These are phyloP conservation scores for Trametes elegans DNA, from an alignment of 768 basidiomycete genomes.

Conservation along the genomic window DNA sequence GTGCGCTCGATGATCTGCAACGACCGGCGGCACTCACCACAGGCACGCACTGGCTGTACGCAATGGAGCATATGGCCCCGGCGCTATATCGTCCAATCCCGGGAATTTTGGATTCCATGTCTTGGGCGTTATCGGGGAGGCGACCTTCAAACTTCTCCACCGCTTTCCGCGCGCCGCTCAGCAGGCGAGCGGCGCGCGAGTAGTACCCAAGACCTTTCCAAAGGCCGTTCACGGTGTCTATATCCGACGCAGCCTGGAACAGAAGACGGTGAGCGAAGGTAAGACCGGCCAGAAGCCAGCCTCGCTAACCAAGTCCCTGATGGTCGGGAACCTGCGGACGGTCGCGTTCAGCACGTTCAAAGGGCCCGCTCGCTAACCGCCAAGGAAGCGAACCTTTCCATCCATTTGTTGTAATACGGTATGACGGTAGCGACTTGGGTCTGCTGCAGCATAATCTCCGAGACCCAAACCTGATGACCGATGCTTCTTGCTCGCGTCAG, in stretches of 20 bases:
- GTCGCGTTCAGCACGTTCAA: background rate
- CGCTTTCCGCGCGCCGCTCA: conserved; percentile 80
- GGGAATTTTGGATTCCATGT: conserved; percentile 80
- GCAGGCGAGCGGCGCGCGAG: conserved; percentile 77
- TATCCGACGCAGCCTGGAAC: conserved; percentile 58
- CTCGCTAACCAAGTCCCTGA: conserved; percentile 62
- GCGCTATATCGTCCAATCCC: conserved; percentile 90
- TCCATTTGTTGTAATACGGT: conserved; percentile 90
- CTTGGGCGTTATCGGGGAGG: conserved; percentile 76
- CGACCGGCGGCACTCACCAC: conserved; percentile 55
- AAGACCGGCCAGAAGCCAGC: conserved; percentile 14
- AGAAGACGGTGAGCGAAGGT: background rate
- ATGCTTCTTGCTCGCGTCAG: background rate
- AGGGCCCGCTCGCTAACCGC: background rate
- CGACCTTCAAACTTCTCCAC: conserved; percentile 62
- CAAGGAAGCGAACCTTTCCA: conserved; percentile 55
- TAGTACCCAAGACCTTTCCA: conserved; percentile 97
- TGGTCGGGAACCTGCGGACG: conserved; percentile 72
- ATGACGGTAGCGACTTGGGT: conserved; percentile 94
- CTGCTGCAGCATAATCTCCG: conserved; percentile 96
- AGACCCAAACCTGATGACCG: conserved; percentile 71
- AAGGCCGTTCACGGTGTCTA: conserved; percentile 82
- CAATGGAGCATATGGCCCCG: conserved; percentile 83
- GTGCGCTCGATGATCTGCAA: background rate
- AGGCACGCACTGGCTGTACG: conserved; percentile 79